Base-by-base conservation (phyloP, 202 grass and related monocot species). In the Eragrostis tef region DNA sequence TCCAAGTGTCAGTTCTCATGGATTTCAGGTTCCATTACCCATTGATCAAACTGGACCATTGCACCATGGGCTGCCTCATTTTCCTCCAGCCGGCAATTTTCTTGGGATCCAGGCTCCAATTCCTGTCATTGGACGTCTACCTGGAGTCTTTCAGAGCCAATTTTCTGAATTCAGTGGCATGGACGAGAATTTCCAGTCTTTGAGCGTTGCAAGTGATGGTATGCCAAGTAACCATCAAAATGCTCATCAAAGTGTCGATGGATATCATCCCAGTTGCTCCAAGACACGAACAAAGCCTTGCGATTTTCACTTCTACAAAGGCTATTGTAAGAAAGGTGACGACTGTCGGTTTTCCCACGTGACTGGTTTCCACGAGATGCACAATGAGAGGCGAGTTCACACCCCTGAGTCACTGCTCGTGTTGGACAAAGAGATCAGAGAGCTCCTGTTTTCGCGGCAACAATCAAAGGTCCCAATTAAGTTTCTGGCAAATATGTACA, bases 391-490 rank as follows among this genome's bases (percentile, higher is more conserved):
- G 20, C 53, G 42, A 61, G 41, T 20, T 19, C 13, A 66, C 2
- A 54, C 63, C 26, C 34, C 60, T 17, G 79, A 10, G 50, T 67
- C 81, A 81, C 70, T 89, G 20, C 72, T 44, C 51, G 87, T 78
- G 46, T 58, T 97, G 36, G 94, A 94, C 66, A 78, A 80, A 59
- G 78, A 94, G 75, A 90, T 94, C 14, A 84, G 80, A 20, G 69
- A 83, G 29, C 70, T 97, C 14, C 58, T 86, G 65, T 81, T 3
- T 64, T 82, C 31, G 15, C 74, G 7, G 47, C 54, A 1, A 45
- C 54, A 11, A 7, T 74, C 65, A 15, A 41, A 31, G 20, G 77
- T 94, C 45, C 76, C 66, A 2, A 74, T 92, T 14, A 85, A 72
- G n/a, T 77, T 52, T 20, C 76, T 97, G 64, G 83, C 87, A n/a